phyloP scores from a whole-genome alignment of 306 rosid genomes.

The Echinosophora koreensis region DNA sequence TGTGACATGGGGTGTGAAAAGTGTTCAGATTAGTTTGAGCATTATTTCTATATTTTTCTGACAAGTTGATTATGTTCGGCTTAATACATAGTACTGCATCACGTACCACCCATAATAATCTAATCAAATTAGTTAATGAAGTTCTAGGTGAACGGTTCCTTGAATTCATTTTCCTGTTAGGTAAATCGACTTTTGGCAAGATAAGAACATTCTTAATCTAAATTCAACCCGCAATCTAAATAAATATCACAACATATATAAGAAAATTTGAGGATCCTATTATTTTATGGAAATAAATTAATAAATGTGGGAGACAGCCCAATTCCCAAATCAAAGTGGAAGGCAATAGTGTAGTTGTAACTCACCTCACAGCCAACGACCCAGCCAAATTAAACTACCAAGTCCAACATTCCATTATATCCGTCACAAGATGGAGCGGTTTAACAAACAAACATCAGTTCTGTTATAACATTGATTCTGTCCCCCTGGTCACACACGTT shows the following conservation, averaged over 20 bases:
- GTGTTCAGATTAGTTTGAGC: too few relatives aligned
- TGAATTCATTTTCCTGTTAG: slow-evolving; percentile 38
- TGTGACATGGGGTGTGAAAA: too few relatives aligned
- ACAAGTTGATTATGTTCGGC: not conserved
- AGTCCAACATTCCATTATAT: slow-evolving; percentile 56
- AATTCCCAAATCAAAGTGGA: slow-evolving; percentile 34
- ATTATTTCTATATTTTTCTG: not conserved
- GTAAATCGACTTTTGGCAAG: slow-evolving; percentile 20
- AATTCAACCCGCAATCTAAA: slow-evolving; percentile 15
- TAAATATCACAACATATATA: not conserved
- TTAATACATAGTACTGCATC: not conserved
- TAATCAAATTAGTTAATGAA: slow-evolving; percentile 38
- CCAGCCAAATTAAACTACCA: slow-evolving; percentile 55
- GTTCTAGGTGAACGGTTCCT: slow-evolving; percentile 64
- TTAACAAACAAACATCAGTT: slow-evolving; percentile 69
- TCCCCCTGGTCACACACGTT: too few relatives aligned
- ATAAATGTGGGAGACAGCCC: slow-evolving; percentile 23
- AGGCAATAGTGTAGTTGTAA: slow-evolving; percentile 41
- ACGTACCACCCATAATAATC: slow-evolving; percentile 7
- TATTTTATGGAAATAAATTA: not conserved
- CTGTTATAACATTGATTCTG: not conserved
- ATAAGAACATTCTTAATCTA: slow-evolving; percentile 11
- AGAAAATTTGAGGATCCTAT: not conserved
- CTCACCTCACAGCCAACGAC: slow-evolving; percentile 42
- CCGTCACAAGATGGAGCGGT: slow-evolving; percentile 75